Base-by-base conservation (phyloP, 768 basidiomycete species). In the Leccinum longicurvipes region DNA sequence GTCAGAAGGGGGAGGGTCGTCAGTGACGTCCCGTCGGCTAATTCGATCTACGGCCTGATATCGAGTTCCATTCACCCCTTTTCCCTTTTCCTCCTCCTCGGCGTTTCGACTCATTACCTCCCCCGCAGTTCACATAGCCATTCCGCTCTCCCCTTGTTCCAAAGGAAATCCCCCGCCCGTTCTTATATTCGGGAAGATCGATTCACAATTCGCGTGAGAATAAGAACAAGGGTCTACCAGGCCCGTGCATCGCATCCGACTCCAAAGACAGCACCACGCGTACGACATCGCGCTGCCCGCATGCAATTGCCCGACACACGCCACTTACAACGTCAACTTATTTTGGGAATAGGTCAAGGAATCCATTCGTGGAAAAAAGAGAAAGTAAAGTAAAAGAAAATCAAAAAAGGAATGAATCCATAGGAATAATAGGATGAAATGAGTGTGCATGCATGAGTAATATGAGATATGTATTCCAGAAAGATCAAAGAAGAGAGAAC, bases 391-490 rank as follows among this genome's bases (percentile, higher is more conserved):
- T 44, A 45, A 31, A 49, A 23, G 27, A 50, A 58, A 56, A 51
- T 15, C 45, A 34, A 27, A 55, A 36, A 15, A 32, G 3, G 11
- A 36, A 21, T 23, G 27, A 24, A 39, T 25, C 51, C 49, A 41
- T 65, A 72, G 53, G 51, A 4, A 31, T 12, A 41, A 41, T 36
- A 36, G 36, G n/a, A 36, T 36, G 29, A 6, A 71, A 66, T 56
- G 71, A 73, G 53, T 45, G 69, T 67, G 65, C 54, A 63, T 61
- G 63, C 53, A 51, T 63, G 54, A 53, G 63, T 61, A 41, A 41
- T 41, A 41, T 41, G 39, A 41, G 39, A 19, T 41, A 63, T 60
- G 67, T 65, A 65, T 69, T 69, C 62, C 64, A 42, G 36, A 60
- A 51, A 63, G 50, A 66, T 59, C 55, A 53, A 53, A 34, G 19